These are phyloP conservation scores for Neltuma alba DNA, from an alignment of 306 rosid species.

Conservation along the genomic window DNA sequence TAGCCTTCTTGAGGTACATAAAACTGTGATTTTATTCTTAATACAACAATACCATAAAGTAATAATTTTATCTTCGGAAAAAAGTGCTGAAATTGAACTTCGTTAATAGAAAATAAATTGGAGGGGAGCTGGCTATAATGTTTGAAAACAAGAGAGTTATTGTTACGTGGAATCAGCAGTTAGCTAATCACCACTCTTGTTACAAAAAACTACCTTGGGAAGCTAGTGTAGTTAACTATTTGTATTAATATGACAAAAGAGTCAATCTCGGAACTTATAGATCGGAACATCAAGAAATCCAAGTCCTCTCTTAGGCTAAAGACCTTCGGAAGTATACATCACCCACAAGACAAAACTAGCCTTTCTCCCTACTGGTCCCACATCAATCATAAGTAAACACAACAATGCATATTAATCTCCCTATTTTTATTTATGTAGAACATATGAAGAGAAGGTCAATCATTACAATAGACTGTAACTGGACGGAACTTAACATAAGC, in stretches of 20 bases:
- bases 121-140: neutral
- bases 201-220: neutral
- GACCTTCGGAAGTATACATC: neutral
- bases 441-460: neutral
- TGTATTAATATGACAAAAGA: neutral
- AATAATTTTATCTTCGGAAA: neutral
- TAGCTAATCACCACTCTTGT: neutral
- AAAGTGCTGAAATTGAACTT: neutral
- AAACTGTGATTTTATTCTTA: too few species aligned
- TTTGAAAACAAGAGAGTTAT: neutral
- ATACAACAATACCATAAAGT: too few species aligned
- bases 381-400: neutral
- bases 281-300: constrained; percentile 20
- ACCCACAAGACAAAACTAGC: neutral
- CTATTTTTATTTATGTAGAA: neutral
- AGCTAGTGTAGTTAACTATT: neutral
- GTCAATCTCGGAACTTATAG: constrained; percentile 12
- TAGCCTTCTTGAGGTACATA: too few species aligned
- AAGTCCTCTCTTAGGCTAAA: constrained; percentile 3
- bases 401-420: neutral
- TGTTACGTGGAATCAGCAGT: neutral
- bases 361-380: neutral
- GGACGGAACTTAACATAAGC: neutral
- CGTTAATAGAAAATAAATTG: neutral
- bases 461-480: neutral